Conservation (phyloP, 2,329 filamentous ascomycete species). For the Onygenales sp. region DNA sequence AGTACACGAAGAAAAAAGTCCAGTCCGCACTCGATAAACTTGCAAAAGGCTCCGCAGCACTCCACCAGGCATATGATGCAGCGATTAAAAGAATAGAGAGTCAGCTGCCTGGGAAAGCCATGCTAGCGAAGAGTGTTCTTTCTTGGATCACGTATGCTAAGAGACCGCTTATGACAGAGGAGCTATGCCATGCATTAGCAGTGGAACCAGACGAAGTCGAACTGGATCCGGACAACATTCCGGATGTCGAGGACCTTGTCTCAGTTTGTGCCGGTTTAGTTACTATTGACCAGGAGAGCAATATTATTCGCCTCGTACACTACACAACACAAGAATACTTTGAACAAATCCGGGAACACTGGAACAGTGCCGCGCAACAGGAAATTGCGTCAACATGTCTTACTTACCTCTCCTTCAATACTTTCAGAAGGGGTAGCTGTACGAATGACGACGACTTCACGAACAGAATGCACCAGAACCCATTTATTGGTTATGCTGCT, state of each 20-base stretch:
- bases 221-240: neutral
- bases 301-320: neutral
- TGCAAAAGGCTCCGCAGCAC: constrained; percentile 23
- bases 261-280: neutral
- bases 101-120: neutral
- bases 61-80: constrained; percentile 31
- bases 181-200: neutral
- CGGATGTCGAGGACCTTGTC: neutral
- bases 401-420: neutral
- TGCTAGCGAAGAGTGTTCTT: neutral
- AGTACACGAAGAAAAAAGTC: constrained; percentile 21
- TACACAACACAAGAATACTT: neutral
- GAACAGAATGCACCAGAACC: neutral
- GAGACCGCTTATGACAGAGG: neutral
- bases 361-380: neutral
- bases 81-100: constrained; percentile 23
- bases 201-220: neutral
- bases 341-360: neutral
- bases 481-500: neutral
- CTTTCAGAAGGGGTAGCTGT: neutral
- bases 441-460: neutral
- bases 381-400: neutral
- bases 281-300: neutral
- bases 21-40: constrained; percentile 7
- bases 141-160: neutral